Evolutionary conservation across 371 early-diverging fungal species (phyloP).

Genomic region (Rhizopus microsporus): DNA sequence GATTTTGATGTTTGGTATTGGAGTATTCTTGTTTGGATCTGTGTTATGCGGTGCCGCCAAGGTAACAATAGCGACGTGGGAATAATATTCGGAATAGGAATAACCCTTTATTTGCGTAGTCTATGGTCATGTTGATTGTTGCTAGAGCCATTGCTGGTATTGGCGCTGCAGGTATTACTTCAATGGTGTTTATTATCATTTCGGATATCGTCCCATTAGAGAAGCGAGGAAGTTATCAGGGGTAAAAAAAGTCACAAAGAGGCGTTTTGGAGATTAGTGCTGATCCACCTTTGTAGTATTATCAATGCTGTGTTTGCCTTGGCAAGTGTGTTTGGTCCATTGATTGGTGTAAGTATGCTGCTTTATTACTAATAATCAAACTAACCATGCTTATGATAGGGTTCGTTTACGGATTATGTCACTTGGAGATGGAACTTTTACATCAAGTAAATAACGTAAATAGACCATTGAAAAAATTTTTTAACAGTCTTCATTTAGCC

Average conservation of each 20-base stretch:
- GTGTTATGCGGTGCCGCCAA: conserved; percentile 57
- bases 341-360: conserved; percentile 39
- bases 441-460: conserved; percentile 33
- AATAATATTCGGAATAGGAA: background rate
- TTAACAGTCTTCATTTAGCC: conserved; percentile 36
- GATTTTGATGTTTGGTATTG: conserved; percentile 54
- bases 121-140: conserved; percentile 66
- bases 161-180: conserved; percentile 60
- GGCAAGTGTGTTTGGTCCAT: conserved; percentile 41
- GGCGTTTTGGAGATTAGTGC: background rate
- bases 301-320: conserved; percentile 46
- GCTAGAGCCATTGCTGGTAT: conserved; percentile 60
- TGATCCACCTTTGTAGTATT: conserved; percentile 15
- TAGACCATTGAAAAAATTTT: background rate
- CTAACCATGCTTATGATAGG: conserved; percentile 17
- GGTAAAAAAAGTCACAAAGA: conserved; percentile 22
- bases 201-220: conserved; percentile 58
- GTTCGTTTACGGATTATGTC: conserved; percentile 39
- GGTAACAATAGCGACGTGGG: conserved; percentile 14
- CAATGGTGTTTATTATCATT: conserved; percentile 60
- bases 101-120: conserved; percentile 6
- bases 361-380: background rate
- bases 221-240: conserved; percentile 61
- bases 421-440: conserved; percentile 54
- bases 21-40: conserved; percentile 63